phyloP scores from a whole-genome alignment of 108 stramenopile genomes.

The Seminavis robusta region DNA sequence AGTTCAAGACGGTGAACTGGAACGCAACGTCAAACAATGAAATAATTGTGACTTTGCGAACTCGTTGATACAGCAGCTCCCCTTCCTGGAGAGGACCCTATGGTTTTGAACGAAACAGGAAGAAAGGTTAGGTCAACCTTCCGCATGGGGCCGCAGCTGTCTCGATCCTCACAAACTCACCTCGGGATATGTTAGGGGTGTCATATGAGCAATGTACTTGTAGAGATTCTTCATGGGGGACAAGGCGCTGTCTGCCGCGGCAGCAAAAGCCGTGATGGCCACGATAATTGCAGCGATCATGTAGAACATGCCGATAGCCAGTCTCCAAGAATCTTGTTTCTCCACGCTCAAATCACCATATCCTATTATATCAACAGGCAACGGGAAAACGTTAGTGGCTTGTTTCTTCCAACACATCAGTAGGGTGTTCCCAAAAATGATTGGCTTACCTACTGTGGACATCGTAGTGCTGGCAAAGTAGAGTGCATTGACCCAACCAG shows the following conservation, averaged over 20 bases:
- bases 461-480: slow-evolving; percentile 44
- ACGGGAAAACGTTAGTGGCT: too few species aligned
- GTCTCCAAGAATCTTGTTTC: slow-evolving; percentile 21
- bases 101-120: too few species aligned
- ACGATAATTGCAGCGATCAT: slow-evolving; percentile 44
- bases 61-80: slow-evolving; percentile 23
- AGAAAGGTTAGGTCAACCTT: too few species aligned
- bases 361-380: slow-evolving; percentile 50
- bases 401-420: too few species aligned
- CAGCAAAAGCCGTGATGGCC: slow-evolving; percentile 33
- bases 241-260: slow-evolving; percentile 20
- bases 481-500: slow-evolving; percentile 25
- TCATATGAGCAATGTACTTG: not conserved
- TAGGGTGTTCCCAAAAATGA: too few species aligned
- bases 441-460: too few species aligned
- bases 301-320: slow-evolving; percentile 41
- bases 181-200: too few species aligned
- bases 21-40: slow-evolving; percentile 26
- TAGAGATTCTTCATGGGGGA: slow-evolving; percentile 3
- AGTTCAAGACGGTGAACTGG: slow-evolving; percentile 30
- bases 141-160: too few species aligned
- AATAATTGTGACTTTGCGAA: slow-evolving; percentile 19
- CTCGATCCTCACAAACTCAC: too few species aligned
- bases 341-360: slow-evolving; percentile 42
- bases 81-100: slow-evolving; percentile 18